A percentile compares a stretch with the other conserved stretches of the same genome.
Conservation (phyloP, 169 alveolate species). For the Condylostoma magnum region DNA sequence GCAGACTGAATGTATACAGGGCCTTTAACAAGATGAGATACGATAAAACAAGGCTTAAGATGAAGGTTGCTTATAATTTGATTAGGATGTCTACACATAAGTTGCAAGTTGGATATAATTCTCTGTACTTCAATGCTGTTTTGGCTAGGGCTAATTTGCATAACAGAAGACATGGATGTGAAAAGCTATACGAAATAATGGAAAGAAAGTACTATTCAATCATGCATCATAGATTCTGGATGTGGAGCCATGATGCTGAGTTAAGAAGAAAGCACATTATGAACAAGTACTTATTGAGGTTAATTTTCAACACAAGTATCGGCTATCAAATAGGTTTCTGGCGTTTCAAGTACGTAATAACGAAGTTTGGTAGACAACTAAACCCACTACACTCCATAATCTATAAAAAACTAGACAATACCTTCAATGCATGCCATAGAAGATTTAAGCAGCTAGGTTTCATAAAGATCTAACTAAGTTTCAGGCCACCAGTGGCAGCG, state of each 20-base stretch:
- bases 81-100: no score
- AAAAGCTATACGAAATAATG: neutral
- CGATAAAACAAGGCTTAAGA: no score
- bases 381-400: conserved; percentile 17
- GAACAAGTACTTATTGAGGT: neutral
- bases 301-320: neutral
- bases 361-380: neutral
- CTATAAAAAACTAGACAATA: neutral
- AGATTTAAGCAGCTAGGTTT: conserved; percentile 4
- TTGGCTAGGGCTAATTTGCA: no score
- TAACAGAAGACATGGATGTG: no score
- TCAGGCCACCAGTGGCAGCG: no score
- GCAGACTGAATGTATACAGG: no score
- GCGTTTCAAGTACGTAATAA: conserved; percentile 16
- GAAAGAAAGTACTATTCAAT: neutral
- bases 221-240: conserved; percentile 4
- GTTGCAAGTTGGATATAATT: no score
- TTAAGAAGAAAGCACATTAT: neutral
- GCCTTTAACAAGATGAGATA: no score
- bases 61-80: no score
- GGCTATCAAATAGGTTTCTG: conserved; percentile 12
- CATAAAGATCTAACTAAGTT: neutral
- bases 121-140: no score
- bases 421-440: neutral
- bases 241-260: neutral